phyloP scores from a whole-genome alignment of 257 asterid genomes.

The Solanum pinnatisectum region DNA sequence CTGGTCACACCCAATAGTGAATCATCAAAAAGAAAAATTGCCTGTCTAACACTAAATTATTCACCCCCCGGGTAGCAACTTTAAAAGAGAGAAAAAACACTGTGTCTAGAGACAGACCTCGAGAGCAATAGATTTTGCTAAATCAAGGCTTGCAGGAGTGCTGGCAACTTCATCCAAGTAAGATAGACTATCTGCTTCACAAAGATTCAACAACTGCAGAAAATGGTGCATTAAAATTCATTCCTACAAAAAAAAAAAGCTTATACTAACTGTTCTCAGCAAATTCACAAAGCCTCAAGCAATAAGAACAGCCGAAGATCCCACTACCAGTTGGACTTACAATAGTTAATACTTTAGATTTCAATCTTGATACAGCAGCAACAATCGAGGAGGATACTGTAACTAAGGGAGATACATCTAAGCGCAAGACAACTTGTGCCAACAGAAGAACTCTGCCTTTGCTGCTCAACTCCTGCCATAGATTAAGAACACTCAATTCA shows the following conservation, averaged over 20 bases:
- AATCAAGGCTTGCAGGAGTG: slow-evolving; percentile 47
- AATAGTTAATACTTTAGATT: slow-evolving; percentile 77
- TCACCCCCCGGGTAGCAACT: background rate
- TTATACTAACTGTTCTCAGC: background rate
- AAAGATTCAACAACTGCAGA: slow-evolving; percentile 84
- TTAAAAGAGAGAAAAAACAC: background rate
- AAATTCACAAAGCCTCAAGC: background rate
- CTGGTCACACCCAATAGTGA: slow-evolving; percentile 1
- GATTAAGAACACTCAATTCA: slow-evolving; percentile 6
- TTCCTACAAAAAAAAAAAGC: background rate
- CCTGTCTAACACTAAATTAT: background rate
- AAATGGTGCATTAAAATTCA: background rate
- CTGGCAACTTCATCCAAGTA: slow-evolving; percentile 96
- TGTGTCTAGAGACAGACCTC: slow-evolving; percentile 43
- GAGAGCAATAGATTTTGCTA: slow-evolving; percentile 73
- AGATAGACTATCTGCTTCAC: slow-evolving; percentile 86
- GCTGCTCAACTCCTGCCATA: slow-evolving; percentile 72
- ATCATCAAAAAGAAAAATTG: background rate
- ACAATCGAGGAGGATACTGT: slow-evolving; percentile 25
- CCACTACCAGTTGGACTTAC: slow-evolving; percentile 44
- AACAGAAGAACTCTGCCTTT: slow-evolving; percentile 80
- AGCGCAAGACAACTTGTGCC: slow-evolving; percentile 60
- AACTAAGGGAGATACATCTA: slow-evolving; percentile 38
- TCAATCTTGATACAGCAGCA: slow-evolving; percentile 70
- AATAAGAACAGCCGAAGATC: background rate